Conservation (phyloP, 2,329 filamentous ascomycete genomes). For the Pezicula rhizophila region DNA sequence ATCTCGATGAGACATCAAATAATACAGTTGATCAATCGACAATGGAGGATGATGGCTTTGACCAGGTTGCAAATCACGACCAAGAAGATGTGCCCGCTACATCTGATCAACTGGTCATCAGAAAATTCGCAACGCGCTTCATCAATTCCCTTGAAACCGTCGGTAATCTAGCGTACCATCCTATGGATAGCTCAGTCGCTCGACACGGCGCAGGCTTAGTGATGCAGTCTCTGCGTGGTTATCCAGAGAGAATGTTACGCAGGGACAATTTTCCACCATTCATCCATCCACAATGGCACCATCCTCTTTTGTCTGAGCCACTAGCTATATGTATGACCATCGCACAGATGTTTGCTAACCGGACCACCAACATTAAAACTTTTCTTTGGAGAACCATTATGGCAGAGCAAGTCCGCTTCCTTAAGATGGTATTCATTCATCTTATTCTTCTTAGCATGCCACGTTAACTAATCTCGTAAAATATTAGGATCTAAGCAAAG, state of each 20-base stretch:
- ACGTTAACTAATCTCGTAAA: neutral
- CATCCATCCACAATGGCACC: constrained; percentile 14
- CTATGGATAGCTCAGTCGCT: constrained; percentile 5
- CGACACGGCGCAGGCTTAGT: constrained; percentile 7
- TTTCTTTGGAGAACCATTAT: constrained; percentile 16
- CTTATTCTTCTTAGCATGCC: neutral
- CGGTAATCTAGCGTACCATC: constrained; percentile 17
- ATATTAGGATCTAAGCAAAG: neutral
- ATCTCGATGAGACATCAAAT: neutral
- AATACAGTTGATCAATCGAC: neutral
- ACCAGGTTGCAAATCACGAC: neutral
- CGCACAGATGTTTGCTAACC: constrained; percentile 17
- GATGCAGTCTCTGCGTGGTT: constrained; percentile 9
- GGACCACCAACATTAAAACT: constrained; percentile 10
- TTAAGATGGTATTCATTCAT: constrained; percentile 1
- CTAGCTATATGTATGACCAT: constrained; percentile 20
- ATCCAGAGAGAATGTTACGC: constrained; percentile 18
- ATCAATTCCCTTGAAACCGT: neutral
- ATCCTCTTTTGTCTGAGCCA: constrained; percentile 3
- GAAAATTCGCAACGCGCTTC: neutral
- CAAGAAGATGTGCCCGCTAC: neutral
- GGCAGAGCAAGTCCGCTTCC: constrained; percentile 5
- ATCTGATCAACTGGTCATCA: neutral
- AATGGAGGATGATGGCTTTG: neutral
- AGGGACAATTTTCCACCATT: constrained; percentile 20